Percentiles rank a stretch among this genome's conserved stretches.
These are phyloP conservation scores for Amaranthus cruentus DNA, from an alignment of 148 eudicot species.

Conservation along the genomic window DNA sequence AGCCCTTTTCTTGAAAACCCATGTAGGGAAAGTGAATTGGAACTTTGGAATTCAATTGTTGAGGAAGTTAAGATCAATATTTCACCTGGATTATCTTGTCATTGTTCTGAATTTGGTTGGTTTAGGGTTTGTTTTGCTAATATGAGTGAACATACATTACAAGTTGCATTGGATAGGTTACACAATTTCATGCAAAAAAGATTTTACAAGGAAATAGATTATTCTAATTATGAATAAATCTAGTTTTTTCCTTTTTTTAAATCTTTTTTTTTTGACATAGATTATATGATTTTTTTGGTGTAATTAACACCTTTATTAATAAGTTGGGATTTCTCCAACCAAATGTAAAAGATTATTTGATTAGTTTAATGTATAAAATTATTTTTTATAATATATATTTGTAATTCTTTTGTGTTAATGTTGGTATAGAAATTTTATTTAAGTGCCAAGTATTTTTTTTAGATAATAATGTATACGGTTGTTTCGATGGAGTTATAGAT, in stretches of 20 bases:
- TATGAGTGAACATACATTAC: slow-evolving; percentile 72
- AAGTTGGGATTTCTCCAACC: slow-evolving; percentile 12
- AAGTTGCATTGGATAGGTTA: slow-evolving; percentile 59
- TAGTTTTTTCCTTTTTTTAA: neutral
- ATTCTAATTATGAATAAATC: slow-evolving; percentile 4
- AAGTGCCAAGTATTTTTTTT: neutral
- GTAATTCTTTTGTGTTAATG: slow-evolving; percentile 8
- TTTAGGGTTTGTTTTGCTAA: slow-evolving; percentile 88
- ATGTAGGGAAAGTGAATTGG: slow-evolving; percentile 51
- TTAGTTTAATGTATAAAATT: neutral
- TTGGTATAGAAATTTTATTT: slow-evolving; percentile 10
- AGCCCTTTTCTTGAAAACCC: slow-evolving; percentile 45
- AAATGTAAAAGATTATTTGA: neutral
- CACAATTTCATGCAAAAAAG: slow-evolving; percentile 48
- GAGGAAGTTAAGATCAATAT: slow-evolving; percentile 64
- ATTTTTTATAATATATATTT: neutral
- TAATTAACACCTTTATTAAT: slow-evolving; percentile 22
- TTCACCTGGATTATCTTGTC: slow-evolving; percentile 79
- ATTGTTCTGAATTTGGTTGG: slow-evolving; percentile 82
- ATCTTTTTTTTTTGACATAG: neutral
- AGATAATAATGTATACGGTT: too few relatives aligned
- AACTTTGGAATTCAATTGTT: slow-evolving; percentile 49
- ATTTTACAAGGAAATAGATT: slow-evolving; percentile 9
- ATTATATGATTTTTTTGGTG: slow-evolving; percentile 28
- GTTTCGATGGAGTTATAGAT: too few relatives aligned